Base-by-base conservation (phyloP, 495 filamentous ascomycete species). In the Aspergillus steynii region DNA sequence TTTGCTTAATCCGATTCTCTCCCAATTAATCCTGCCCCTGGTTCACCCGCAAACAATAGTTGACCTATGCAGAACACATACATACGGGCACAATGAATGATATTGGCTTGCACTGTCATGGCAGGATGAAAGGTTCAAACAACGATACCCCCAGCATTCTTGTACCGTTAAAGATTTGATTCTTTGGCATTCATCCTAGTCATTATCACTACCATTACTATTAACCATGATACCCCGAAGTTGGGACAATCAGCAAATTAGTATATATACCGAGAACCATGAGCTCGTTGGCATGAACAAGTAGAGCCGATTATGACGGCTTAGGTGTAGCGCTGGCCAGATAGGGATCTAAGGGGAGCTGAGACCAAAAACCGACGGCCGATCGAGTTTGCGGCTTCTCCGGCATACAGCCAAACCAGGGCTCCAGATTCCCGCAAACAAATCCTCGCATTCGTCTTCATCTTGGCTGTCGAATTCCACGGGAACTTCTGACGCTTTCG, bases 371-470 rank as follows among this genome's bases (percentile, higher is more conserved):
- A 70, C 58, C 3, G 68, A 63, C 28, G 68, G 58, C 55, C 67
- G 63, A 34, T 72, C 76, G 50, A 80, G 70, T 53, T 79, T 79
- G 67, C 80, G 90, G 58, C 77, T 77, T 72, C 80, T 80, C 64
- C 92, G 80, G 65, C 91, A 81, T 28, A 77, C 79, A 37, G 90
- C 93, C 46, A 85, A 71, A 53, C 83, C 83, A 15, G 88, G 79
- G 65, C 87, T 90, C 94, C 94, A 98, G 2, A 91, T 81, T 0
- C 94, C 94, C 10, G 86, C 82, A 76, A 98, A 97, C 54, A 98
- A 69, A 72, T 97, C 93, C 68, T 97, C 94, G 62, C 93, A 96
- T 76, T 98, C 94, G 55, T 96, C 92, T 68, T 96, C 92, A 71
- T 98, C 94, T 53, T 93, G 86, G 61, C 87, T 91, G 76, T 98